These are phyloP conservation scores for Ceratobasidium sp. DNA, from an alignment of 1,284 basidiomycete species.

Conservation along the genomic window DNA sequence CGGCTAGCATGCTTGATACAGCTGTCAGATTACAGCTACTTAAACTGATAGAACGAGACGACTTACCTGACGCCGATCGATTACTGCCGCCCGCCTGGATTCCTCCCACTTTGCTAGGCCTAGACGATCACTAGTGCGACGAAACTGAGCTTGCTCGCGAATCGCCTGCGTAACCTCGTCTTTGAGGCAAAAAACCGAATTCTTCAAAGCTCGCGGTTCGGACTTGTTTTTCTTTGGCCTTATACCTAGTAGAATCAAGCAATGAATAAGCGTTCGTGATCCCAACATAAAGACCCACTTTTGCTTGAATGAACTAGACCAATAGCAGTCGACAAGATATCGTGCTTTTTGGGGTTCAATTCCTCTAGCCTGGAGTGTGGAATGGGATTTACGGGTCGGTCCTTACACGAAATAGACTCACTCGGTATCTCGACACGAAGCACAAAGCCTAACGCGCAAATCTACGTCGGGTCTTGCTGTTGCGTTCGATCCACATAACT, in stretches of 20 bases:
- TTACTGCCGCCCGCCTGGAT: background rate
- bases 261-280: background rate
- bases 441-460: constrained; percentile 20
- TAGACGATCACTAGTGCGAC: background rate
- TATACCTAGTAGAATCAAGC: background rate
- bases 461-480: constrained; percentile 11
- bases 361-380: background rate
- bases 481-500: constrained; percentile 10
- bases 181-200: background rate
- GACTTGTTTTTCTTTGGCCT: background rate
- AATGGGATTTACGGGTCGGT: too few species aligned
- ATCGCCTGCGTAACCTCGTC: background rate
- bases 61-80: background rate
- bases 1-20: background rate
- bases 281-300: too few species aligned
- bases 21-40: too few species aligned
- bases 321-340: too few species aligned
- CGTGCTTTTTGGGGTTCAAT: too few species aligned
- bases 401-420: background rate
- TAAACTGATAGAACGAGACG: background rate
- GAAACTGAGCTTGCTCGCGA: background rate
- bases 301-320: too few species aligned
- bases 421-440: constrained; percentile 3
- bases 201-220: background rate
- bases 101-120: background rate